phyloP scores from a whole-genome alignment of 139 green algal species.

The Chlamydomonas schloesseri region DNA sequence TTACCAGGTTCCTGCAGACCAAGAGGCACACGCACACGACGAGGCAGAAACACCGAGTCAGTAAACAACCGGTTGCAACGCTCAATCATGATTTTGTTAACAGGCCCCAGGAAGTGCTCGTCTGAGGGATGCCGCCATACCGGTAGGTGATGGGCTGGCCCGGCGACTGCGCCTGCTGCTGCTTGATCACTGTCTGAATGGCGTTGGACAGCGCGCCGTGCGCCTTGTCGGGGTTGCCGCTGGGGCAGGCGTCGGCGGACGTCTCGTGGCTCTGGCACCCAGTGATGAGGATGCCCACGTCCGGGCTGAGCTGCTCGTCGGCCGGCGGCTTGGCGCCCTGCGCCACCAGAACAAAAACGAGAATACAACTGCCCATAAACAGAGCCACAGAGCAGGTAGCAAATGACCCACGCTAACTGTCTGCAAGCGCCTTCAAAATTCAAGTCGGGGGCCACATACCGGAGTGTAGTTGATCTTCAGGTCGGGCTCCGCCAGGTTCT shows the following conservation, averaged over 20 bases:
- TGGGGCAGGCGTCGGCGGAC: slow-evolving; percentile 73
- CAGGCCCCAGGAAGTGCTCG: neutral
- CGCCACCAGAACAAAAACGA: too few relatives aligned
- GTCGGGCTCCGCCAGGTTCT: slow-evolving; percentile 32
- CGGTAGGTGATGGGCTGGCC: slow-evolving; percentile 57
- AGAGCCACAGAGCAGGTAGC: too few relatives aligned
- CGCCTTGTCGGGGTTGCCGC: slow-evolving; percentile 63
- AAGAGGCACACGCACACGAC: too few relatives aligned
- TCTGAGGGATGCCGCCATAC: neutral
- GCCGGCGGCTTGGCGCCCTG: slow-evolving; percentile 42
- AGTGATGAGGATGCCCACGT: slow-evolving; percentile 75
- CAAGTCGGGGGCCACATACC: too few relatives aligned
- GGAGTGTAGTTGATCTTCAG: slow-evolving; percentile 36
- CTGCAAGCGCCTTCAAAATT: too few relatives aligned
- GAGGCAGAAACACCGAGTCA: neutral
- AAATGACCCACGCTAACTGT: too few relatives aligned
- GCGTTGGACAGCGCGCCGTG: slow-evolving; percentile 77
- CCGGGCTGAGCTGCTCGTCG: slow-evolving; percentile 24
- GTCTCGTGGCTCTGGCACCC: slow-evolving; percentile 74
- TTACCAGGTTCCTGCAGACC: slow-evolving; percentile 61
- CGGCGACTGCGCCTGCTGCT: slow-evolving; percentile 54
- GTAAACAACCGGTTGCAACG: neutral
- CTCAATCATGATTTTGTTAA: neutral
- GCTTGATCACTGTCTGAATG: slow-evolving; percentile 60
- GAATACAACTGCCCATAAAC: too few relatives aligned